Percentiles rank a stretch among this genome's conserved stretches.
Evolutionary conservation across 2,329 filamentous ascomycete species (phyloP).

Genomic region (Thielaviopsis populi): DNA sequence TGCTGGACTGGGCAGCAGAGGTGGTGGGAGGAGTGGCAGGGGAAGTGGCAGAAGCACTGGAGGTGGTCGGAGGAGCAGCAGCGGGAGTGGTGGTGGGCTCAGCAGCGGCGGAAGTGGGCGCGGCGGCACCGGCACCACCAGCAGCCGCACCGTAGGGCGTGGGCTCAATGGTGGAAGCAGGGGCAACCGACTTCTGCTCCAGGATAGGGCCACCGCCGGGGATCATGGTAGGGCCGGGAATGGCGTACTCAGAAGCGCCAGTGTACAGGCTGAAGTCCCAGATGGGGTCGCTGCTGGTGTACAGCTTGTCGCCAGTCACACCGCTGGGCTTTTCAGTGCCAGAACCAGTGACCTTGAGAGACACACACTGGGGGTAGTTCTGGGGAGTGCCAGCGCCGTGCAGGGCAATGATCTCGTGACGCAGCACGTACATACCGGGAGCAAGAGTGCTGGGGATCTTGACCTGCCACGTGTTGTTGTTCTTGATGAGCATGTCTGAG

Average conservation of each 20-base stretch:
- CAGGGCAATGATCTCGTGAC: constrained; percentile 41
- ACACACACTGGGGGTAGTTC: constrained; percentile 39
- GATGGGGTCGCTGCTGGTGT: constrained; percentile 25
- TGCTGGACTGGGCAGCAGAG: neutral
- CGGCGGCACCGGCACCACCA: constrained; percentile 19
- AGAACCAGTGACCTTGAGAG: constrained; percentile 32
- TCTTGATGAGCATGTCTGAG: constrained; percentile 34
- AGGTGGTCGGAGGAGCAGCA: neutral
- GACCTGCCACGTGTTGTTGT: constrained; percentile 32
- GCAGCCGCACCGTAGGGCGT: constrained; percentile 28
- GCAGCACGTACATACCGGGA: constrained; percentile 39
- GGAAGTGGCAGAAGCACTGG: neutral
- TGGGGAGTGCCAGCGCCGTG: constrained; percentile 35
- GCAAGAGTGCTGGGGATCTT: constrained; percentile 33
- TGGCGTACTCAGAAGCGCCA: constrained; percentile 2
- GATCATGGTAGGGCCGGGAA: constrained; percentile 15
- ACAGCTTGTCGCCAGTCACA: constrained; percentile 25
- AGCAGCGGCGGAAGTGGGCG: neutral
- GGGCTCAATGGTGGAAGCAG: constrained; percentile 29
- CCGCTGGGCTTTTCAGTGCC: constrained; percentile 22
- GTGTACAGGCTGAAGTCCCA: constrained; percentile 26
- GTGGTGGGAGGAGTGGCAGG: neutral
- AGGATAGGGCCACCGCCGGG: constrained; percentile 10
- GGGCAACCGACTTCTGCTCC: constrained; percentile 24
- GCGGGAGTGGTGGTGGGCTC: neutral